Base-by-base conservation (phyloP, 768 basidiomycete genomes). In the Phlebiopsis gigantea region DNA sequence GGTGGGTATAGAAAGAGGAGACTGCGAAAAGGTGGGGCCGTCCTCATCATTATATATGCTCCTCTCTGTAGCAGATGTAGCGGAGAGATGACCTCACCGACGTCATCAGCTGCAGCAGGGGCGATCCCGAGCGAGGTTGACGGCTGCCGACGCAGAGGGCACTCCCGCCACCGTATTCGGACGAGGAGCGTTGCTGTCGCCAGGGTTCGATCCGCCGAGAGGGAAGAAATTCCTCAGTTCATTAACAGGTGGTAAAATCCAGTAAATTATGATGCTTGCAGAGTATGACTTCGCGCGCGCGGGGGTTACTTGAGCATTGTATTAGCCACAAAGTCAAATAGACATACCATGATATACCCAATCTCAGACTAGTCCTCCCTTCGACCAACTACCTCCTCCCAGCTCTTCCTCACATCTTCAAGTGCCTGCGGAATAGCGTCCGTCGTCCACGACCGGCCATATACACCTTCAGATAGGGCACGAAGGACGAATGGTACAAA, bases 401-500 rank as follows among this genome's bases (percentile, higher is more conserved):
- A 59, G 2, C n/a, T 43, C 25, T n/a, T 26, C 24, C 39, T 46
- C 1, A 41, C 48, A 8, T 41, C 41, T 31, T 9, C 30, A 7
- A 55, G 25, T 4, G 4, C 31, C 15, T 30, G 26, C 31, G 28
- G 26, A 9, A 22, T 39, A 39, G 34, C 12, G 2, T 39, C 34
- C 25, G 9, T 29, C 60, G 0, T 34, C 62, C 57, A 61, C 28
- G 55, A 60, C 14, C 56, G 56, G 0, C 83, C 81, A 72, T 88
- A 93, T 24, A 93, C 85, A 2, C 91, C 90, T 64, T 90, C 84
- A 21, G 82, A 77, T 46, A 93, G 65, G 4, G 86, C 92, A 21
- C 84, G 75, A 63, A 79, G 72, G 61, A 89, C 64, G 66, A 88
- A 94, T 12, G 88, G 85, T n/a, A 85, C 79, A 46, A 93, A 72